Conservation (phyloP, 2,329 filamentous ascomycete species). For the Fusarium abutilonis region DNA sequence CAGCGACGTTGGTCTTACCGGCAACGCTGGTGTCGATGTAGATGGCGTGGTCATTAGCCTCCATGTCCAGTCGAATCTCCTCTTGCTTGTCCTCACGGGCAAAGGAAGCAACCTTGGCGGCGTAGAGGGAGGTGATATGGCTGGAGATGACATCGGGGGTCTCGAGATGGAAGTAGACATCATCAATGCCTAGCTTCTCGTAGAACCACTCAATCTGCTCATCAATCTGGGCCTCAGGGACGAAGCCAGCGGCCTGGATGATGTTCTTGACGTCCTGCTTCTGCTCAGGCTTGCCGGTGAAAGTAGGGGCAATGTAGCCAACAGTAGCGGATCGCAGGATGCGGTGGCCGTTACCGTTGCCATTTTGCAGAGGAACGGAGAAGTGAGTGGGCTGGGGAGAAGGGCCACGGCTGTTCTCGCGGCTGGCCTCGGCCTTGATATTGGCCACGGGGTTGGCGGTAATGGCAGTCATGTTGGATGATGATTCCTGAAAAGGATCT, state of each 20-base stretch:
- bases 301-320: conserved; percentile 93
- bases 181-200: conserved; percentile 95
- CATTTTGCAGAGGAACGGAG: conserved; percentile 67
- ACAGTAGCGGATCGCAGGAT: conserved; percentile 88
- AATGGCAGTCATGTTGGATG: conserved; percentile 48
- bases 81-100: conserved; percentile 92
- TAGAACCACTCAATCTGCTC: conserved; percentile 96
- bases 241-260: conserved; percentile 82
- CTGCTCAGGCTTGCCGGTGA: conserved; percentile 91
- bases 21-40: conserved; percentile 98
- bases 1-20: conserved; percentile 77
- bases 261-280: conserved; percentile 87
- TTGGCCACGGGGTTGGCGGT: conserved; percentile 56
- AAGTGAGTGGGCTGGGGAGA: conserved; percentile 91
- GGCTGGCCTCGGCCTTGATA: conserved; percentile 56
- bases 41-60: conserved; percentile 92
- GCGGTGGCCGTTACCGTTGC: conserved; percentile 69
- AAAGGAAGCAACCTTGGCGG: conserved; percentile 93
- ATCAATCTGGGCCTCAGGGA: conserved; percentile 84
- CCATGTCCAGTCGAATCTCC: conserved; percentile 95
- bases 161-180: conserved; percentile 97
- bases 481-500: conserved; percentile 51
- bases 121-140: conserved; percentile 95
- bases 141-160: conserved; percentile 85
- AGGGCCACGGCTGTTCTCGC: conserved; percentile 68